A percentile compares a stretch with the other conserved stretches of the same genome.
Evolutionary conservation across 179 eudicot species (phyloP).

Genomic region (Carnegiea gigantea): DNA sequence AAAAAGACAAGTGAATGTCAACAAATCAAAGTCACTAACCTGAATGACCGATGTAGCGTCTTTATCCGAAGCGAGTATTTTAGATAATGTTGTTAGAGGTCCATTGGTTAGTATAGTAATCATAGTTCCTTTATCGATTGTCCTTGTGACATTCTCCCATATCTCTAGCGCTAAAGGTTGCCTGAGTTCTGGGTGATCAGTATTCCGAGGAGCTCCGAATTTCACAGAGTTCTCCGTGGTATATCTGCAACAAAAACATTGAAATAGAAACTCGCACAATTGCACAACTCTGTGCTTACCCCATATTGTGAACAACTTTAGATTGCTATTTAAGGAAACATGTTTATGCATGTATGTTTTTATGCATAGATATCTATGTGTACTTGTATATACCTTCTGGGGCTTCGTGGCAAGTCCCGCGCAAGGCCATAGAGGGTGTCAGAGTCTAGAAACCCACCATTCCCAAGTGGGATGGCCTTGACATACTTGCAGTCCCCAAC

Average conservation of each 20-base stretch:
- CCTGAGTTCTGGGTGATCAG: conserved; percentile 59
- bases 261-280: no score
- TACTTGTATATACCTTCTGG: conserved; percentile 51
- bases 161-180: conserved; percentile 61
- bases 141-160: conserved; percentile 51
- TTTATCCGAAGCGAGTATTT: conserved; percentile 53
- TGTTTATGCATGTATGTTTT: neutral
- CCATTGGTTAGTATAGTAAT: conserved; percentile 63
- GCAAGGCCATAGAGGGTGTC: conserved; percentile 90
- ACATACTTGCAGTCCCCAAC: conserved; percentile 76
- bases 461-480: conserved; percentile 77
- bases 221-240: conserved; percentile 61
- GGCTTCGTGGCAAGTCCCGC: conserved; percentile 71
- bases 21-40: conserved; percentile 36
- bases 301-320: neutral
- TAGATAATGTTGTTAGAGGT: conserved; percentile 71
- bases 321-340: neutral
- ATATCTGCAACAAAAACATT: conserved; percentile 36
- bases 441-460: conserved; percentile 85
- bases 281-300: no score
- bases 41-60: conserved; percentile 50
- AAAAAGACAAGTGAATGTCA: neutral
- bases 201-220: conserved; percentile 65
- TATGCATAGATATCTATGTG: no score
- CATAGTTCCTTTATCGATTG: conserved; percentile 36